Percentiles rank a stretch among this genome's conserved stretches.
Evolutionary conservation across 1,139 yeast genomes (phyloP).

Genomic region (Nakaseomyces nivariensis): DNA sequence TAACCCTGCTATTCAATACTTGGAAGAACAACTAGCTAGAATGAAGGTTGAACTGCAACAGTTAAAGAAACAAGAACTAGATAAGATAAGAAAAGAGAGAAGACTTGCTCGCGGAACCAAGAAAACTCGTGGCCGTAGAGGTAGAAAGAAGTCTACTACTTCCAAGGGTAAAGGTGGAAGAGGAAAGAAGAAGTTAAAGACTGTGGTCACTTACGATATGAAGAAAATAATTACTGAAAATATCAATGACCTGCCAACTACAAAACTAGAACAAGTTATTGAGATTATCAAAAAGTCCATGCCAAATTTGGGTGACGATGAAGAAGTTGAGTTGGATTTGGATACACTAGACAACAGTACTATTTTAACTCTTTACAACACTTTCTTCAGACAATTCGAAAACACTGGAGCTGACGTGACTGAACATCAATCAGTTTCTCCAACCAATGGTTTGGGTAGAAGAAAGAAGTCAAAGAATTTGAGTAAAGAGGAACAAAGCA

Average conservation of each 20-base stretch:
- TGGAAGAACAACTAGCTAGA: constrained; percentile 76
- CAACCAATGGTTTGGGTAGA: constrained; percentile 19
- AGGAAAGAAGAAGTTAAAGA: constrained; percentile 27
- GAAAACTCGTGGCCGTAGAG: constrained; percentile 13
- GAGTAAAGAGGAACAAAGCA: constrained; percentile 60
- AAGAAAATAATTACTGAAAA: constrained; percentile 87
- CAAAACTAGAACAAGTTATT: constrained; percentile 73
- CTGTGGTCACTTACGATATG: constrained; percentile 84
- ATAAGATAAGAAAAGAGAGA: constrained; percentile 41
- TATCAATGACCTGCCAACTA: constrained; percentile 65
- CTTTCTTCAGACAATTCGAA: constrained; percentile 32
- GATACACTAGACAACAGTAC: constrained; percentile 85
- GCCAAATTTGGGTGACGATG: constrained; percentile 62
- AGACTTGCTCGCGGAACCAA: constrained; percentile 27
- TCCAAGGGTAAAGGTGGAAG: constrained; percentile 10
- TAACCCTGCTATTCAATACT: constrained; percentile 79
- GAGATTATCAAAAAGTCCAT: constrained; percentile 80
- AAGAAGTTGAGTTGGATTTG: constrained; percentile 91
- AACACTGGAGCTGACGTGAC: constrained; percentile 13
- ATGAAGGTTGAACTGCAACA: constrained; percentile 80
- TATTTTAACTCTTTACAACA: constrained; percentile 67
- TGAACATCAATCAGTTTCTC: constrained; percentile 25
- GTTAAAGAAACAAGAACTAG: constrained; percentile 67
- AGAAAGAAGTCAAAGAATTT: constrained; percentile 33
- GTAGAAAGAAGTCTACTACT: constrained; percentile 9